Evolutionary conservation across 2,329 filamentous ascomycete genomes (phyloP).

Genomic region (Anthostomella pinea): DNA sequence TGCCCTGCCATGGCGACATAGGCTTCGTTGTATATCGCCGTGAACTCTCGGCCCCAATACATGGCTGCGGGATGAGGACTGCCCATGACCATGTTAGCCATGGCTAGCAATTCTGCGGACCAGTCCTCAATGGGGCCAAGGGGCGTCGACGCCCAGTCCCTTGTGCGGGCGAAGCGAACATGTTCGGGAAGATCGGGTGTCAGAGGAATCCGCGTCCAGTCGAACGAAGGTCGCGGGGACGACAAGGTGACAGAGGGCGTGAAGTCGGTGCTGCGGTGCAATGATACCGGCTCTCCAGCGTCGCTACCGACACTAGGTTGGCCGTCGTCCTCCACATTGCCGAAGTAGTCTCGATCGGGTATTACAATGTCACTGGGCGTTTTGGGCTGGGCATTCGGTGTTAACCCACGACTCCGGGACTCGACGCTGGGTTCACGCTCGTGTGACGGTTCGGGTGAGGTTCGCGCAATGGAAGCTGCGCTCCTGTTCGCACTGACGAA

Average conservation of each 20-base stretch:
- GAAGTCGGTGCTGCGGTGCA: conserved; percentile 18
- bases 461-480: conserved; percentile 36
- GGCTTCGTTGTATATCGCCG: conserved; percentile 70
- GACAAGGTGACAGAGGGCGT: conserved; percentile 20
- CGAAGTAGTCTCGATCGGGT: conserved; percentile 32
- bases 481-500: conserved; percentile 59
- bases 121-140: conserved; percentile 75
- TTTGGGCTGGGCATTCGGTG: conserved; percentile 33
- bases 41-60: conserved; percentile 73
- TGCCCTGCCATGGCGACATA: conserved; percentile 69
- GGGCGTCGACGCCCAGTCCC: conserved; percentile 71
- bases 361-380: conserved; percentile 33
- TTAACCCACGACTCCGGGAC: conserved; percentile 34
- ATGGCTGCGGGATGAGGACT: conserved; percentile 72
- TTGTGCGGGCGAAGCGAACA: conserved; percentile 67
- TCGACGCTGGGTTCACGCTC: conserved; percentile 36
- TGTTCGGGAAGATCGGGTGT: conserved; percentile 64
- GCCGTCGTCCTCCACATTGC: conserved; percentile 17
- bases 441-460: conserved; percentile 37
- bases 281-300: conserved; percentile 17
- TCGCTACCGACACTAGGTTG: conserved; percentile 21
- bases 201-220: conserved; percentile 74
- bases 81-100: conserved; percentile 81
- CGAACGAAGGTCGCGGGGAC: conserved; percentile 58
- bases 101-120: conserved; percentile 67